Conservation (phyloP, 441 rosid species). For the Hura crepitans region DNA sequence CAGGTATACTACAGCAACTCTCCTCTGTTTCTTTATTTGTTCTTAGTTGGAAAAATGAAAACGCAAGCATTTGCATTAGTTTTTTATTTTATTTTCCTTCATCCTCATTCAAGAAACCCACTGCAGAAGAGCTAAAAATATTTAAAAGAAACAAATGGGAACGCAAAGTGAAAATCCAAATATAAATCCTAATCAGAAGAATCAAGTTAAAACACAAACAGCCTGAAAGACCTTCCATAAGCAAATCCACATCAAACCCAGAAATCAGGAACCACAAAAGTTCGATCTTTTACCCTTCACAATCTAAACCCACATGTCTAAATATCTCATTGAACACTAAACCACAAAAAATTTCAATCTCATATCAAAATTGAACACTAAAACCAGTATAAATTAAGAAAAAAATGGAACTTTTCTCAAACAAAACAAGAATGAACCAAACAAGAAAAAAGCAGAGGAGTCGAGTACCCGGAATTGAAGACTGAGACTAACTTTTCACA, state of each 20-base stretch:
- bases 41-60: not conserved
- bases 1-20: not conserved
- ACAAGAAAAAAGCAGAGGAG: not conserved
- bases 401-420: not conserved
- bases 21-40: not conserved
- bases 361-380: not conserved
- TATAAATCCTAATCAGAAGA: constrained; percentile 19
- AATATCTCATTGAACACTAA: not conserved
- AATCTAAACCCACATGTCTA: constrained; percentile 21
- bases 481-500: not conserved
- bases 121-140: not conserved
- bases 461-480: constrained; percentile 15
- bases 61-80: not conserved
- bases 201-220: not conserved
- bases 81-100: too few relatives aligned
- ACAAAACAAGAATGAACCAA: not conserved
- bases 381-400: not conserved
- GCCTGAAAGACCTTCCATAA: not conserved
- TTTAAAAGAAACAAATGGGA: not conserved
- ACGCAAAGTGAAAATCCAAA: not conserved
- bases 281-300: constrained; percentile 13
- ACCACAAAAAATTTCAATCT: constrained; percentile 1
- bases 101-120: not conserved
- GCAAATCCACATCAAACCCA: constrained; percentile 16
- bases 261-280: constrained; percentile 17